phyloP scores from a whole-genome alignment of 768 basidiomycete species.

The Lactarius quietus region DNA sequence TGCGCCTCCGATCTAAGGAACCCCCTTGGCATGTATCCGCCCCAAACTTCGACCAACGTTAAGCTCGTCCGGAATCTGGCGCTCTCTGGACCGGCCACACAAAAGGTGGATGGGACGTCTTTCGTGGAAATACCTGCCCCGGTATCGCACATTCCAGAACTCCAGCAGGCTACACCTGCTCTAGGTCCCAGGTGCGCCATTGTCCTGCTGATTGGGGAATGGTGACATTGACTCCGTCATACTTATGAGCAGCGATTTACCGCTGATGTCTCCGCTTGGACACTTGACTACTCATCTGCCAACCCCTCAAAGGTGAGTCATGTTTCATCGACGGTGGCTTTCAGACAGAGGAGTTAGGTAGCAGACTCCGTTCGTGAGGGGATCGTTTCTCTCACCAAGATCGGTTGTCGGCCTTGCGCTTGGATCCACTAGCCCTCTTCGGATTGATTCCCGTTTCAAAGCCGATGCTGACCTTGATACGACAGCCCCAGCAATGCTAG shows the following conservation, averaged over 20 bases:
- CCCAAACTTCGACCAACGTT: neutral
- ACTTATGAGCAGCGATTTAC: constrained; percentile 8
- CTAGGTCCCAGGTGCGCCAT: constrained; percentile 11
- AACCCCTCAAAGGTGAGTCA: constrained; percentile 36
- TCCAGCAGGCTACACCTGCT: constrained; percentile 8
- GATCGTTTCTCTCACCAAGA: neutral
- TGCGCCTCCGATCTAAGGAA: neutral
- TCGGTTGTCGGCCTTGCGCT: neutral
- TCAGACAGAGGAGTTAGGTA: neutral
- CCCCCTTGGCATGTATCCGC: constrained; percentile 10
- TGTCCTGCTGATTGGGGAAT: too few species aligned
- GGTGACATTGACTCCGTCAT: neutral
- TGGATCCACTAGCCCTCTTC: neutral
- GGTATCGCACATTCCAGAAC: constrained; percentile 1
- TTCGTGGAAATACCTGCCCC: neutral
- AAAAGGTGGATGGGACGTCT: neutral
- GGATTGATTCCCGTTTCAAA: neutral
- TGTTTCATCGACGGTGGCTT: neutral
- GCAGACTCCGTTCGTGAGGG: neutral
- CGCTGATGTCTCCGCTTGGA: constrained; percentile 18
- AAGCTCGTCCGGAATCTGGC: neutral
- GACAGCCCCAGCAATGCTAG: constrained; percentile 17
- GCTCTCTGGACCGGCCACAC: neutral
- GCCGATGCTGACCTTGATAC: neutral
- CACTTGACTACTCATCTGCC: constrained; percentile 30